Conservation (phyloP, 345 rosid genomes). For the Eucalyptus marginata region DNA sequence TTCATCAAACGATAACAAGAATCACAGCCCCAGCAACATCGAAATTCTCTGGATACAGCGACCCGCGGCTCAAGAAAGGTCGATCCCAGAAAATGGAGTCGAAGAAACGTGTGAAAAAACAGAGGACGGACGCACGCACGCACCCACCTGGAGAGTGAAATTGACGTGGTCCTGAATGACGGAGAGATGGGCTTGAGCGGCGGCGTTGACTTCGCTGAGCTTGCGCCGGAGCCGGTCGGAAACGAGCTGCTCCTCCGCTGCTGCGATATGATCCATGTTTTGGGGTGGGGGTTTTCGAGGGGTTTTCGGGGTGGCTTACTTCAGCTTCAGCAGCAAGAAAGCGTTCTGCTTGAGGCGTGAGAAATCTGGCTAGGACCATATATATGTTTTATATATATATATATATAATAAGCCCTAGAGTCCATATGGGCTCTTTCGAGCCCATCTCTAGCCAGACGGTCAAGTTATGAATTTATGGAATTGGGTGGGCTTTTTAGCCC, state of each 20-base stretch:
- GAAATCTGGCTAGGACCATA: background rate
- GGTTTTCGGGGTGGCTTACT: background rate
- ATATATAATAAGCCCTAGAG: background rate
- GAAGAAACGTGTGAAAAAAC: background rate
- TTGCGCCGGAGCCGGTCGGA: constrained; percentile 59
- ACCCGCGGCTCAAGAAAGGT: background rate
- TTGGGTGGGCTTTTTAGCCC: background rate
- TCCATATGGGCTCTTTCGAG: background rate
- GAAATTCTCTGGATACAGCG: background rate
- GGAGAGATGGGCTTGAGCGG: constrained; percentile 64
- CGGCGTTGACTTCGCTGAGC: constrained; percentile 51
- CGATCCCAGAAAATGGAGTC: background rate
- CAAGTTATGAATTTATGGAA: background rate
- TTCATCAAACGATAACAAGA: background rate
- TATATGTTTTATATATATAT: too few relatives aligned
- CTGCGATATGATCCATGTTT: constrained; percentile 42
- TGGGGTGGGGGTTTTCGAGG: background rate
- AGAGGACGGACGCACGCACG: background rate
- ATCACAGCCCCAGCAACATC: background rate
- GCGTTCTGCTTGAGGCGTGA: background rate
- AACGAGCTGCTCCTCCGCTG: constrained; percentile 39
- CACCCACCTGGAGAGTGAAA: constrained; percentile 75
- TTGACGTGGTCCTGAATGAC: constrained; percentile 80
- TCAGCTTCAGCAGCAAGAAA: background rate
- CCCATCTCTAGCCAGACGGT: background rate